Evolutionary conservation across 768 basidiomycete species (phyloP).

Genomic region (Auricularia auricula-judae): DNA sequence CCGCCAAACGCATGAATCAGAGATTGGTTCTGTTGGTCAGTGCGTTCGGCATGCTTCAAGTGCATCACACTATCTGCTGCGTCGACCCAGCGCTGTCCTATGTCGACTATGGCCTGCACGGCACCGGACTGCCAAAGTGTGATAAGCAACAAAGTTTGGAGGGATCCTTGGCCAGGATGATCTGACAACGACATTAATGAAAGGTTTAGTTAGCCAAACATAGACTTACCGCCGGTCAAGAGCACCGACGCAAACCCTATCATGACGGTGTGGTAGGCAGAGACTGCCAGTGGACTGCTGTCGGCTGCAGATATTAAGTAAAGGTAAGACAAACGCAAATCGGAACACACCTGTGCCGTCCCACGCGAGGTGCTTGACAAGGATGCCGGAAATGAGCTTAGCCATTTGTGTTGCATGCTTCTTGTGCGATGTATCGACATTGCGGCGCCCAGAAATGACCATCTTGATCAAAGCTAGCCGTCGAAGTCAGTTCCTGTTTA

Average conservation of each 20-base stretch:
- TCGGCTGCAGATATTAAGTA: background rate
- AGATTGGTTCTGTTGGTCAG: slow-evolving; percentile 46
- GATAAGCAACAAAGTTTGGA: slow-evolving; percentile 76
- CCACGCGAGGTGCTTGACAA: slow-evolving; percentile 57
- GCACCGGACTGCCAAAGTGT: slow-evolving; percentile 66
- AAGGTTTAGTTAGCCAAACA: background rate
- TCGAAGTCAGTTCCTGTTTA: slow-evolving; percentile 1
- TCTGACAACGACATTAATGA: slow-evolving; percentile 35
- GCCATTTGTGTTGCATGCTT: slow-evolving; percentile 68
- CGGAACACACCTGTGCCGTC: slow-evolving; percentile 38
- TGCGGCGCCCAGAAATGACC: slow-evolving; percentile 65
- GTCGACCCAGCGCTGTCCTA: slow-evolving; percentile 42
- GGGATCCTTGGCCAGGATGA: slow-evolving; percentile 55
- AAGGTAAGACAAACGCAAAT: background rate
- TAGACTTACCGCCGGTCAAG: slow-evolving; percentile 45
- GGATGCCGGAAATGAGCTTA: slow-evolving; percentile 53
- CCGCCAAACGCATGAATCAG: slow-evolving; percentile 70
- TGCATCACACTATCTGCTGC: slow-evolving; percentile 45
- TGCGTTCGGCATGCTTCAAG: slow-evolving; percentile 44
- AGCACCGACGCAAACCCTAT: slow-evolving; percentile 39
- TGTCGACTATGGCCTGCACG: slow-evolving; percentile 49
- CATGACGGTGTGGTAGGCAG: slow-evolving; percentile 45
- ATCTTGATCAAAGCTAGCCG: slow-evolving; percentile 73
- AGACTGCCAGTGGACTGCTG: slow-evolving; percentile 20
- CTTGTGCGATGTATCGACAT: slow-evolving; percentile 61